Evolutionary conservation across 1,139 yeast species (phyloP).

Genomic region (Sugiyamaella xylanicola): DNA sequence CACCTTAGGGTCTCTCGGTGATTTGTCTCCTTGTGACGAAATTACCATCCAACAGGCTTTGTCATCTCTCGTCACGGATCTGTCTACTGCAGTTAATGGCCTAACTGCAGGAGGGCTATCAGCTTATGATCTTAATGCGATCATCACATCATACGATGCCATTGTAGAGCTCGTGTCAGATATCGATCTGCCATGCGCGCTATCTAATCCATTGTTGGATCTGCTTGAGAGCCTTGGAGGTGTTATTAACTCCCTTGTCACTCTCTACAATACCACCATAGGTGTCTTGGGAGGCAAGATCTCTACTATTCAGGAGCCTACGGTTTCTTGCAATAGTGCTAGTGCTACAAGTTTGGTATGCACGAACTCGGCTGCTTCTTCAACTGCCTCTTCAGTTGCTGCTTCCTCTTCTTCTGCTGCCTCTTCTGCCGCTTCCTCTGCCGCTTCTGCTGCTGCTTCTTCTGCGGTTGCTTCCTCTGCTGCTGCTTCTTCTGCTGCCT

Average conservation of each 20-base stretch:
- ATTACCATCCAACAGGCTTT: neutral
- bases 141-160: neutral
- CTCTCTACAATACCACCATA: neutral
- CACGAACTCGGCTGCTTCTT: neutral
- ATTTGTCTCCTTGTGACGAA: too few species aligned
- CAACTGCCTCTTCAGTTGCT: neutral
- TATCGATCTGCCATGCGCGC: neutral
- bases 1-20: too few species aligned
- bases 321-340: neutral
- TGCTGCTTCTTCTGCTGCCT: neutral
- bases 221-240: neutral
- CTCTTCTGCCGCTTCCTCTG: neutral
- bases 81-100: neutral
- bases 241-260: neutral
- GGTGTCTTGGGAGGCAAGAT: neutral
- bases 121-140: neutral
- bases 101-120: neutral
- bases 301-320: neutral
- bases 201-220: neutral
- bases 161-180: neutral
- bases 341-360: neutral
- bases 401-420: neutral
- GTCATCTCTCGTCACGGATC: neutral
- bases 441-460: neutral
- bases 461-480: neutral